Conservation (phyloP, 768 basidiomycete genomes). For the Xerocomus potaroensis region DNA sequence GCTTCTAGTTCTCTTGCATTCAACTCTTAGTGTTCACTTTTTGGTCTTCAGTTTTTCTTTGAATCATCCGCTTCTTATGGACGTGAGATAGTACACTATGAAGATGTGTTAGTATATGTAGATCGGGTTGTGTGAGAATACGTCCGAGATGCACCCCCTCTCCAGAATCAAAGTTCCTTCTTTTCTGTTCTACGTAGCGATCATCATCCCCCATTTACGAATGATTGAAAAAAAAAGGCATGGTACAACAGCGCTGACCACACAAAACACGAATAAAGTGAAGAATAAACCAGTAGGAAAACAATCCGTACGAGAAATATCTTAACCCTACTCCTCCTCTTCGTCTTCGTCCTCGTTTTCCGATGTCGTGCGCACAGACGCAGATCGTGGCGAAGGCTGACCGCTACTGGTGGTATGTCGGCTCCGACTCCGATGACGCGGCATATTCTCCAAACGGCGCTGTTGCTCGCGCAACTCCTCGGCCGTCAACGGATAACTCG, state of each 20-base stretch:
- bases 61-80: background rate
- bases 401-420: constrained; percentile 11
- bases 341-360: constrained; percentile 14
- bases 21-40: too few relatives aligned
- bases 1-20: background rate
- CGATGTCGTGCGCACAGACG: constrained; percentile 6
- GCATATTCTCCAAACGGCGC: constrained; percentile 26
- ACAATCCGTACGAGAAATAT: constrained; percentile 1
- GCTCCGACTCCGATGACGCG: constrained; percentile 20
- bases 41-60: background rate
- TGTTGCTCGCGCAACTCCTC: constrained; percentile 49
- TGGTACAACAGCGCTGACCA: background rate
- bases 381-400: constrained; percentile 18
- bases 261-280: constrained; percentile 24
- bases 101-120: too few relatives aligned
- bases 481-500: constrained; percentile 43
- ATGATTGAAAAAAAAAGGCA: background rate
- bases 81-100: too few relatives aligned
- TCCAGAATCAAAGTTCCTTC: too few relatives aligned
- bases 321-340: constrained; percentile 1
- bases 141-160: too few relatives aligned
- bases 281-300: constrained; percentile 22
- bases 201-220: too few relatives aligned
- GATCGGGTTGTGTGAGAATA: too few relatives aligned
- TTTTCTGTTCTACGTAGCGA: too few relatives aligned